Evolutionary conservation across 1,139 yeast species (phyloP).

Genomic region (Blastobotrys proliferans): DNA sequence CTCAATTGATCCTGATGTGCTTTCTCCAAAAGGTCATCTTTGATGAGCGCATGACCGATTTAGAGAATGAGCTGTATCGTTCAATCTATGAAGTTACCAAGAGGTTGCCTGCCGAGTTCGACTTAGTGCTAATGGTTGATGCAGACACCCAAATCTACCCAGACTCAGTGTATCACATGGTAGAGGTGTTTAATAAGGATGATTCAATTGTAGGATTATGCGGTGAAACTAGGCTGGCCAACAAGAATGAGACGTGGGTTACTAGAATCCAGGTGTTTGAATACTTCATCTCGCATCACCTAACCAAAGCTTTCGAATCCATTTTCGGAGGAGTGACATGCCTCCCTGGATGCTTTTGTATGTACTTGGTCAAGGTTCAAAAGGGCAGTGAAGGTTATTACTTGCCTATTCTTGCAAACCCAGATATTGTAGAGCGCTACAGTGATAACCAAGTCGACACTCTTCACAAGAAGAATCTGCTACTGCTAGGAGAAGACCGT

Average conservation of each 20-base stretch:
- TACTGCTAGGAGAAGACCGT: conserved; percentile 91
- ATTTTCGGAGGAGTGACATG: conserved; percentile 97
- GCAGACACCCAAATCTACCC: conserved; percentile 94
- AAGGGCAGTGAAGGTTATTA: conserved; percentile 87
- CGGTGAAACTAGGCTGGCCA: conserved; percentile 94
- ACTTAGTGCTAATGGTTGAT: conserved; percentile 87
- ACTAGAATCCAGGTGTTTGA: conserved; percentile 95
- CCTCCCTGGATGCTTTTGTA: conserved; percentile 95
- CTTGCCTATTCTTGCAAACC: conserved; percentile 95
- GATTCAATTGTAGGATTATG: conserved; percentile 92
- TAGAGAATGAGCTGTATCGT: conserved; percentile 76
- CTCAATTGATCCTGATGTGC: conserved; percentile 90
- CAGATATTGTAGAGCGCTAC: conserved; percentile 93
- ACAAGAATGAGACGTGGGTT: conserved; percentile 84
- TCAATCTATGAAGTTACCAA: conserved; percentile 82
- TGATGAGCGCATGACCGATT: conserved; percentile 95
- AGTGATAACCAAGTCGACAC: conserved; percentile 86
- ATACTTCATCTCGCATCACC: conserved; percentile 93
- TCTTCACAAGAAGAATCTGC: conserved; percentile 81
- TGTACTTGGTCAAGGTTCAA: conserved; percentile 92
- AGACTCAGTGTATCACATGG: conserved; percentile 88
- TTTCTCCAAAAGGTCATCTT: conserved; percentile 87
- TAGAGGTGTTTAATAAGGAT: conserved; percentile 87
- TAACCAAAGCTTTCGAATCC: conserved; percentile 92
- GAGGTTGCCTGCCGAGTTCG: conserved; percentile 80